phyloP scores from a whole-genome alignment of 2,329 filamentous ascomycete genomes.

The Exophiala xenobiotica region DNA sequence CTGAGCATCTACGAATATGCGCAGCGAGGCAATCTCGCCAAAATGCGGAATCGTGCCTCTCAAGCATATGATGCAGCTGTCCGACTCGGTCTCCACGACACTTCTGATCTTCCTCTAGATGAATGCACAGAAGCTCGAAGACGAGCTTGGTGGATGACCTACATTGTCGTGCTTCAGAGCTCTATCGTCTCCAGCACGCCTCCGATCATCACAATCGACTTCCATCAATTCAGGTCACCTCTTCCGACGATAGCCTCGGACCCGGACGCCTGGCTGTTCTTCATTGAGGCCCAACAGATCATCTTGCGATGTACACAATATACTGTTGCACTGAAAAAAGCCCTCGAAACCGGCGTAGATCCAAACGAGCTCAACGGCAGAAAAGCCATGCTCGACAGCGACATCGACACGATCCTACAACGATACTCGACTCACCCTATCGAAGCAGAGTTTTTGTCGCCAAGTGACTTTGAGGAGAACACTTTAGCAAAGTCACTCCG shows the following conservation, averaged over 20 bases:
- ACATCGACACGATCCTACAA: neutral
- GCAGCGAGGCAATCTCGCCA: conserved; percentile 13
- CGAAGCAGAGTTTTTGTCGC: neutral
- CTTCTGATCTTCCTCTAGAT: neutral
- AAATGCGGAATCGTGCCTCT: conserved; percentile 17
- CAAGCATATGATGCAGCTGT: conserved; percentile 16
- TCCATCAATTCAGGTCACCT: neutral
- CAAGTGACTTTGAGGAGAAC: conserved; percentile 2
- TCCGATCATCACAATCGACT: conserved; percentile 12
- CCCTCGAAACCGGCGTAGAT: conserved; percentile 3
- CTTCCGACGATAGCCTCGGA: conserved; percentile 9
- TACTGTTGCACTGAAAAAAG: conserved; percentile 12
- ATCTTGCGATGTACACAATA: conserved; percentile 14
- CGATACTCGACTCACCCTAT: neutral
- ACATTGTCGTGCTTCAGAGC: conserved; percentile 7
- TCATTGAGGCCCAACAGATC: conserved; percentile 13
- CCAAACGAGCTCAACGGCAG: neutral
- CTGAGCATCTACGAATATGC: conserved; percentile 16
- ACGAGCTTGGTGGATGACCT: conserved; percentile 20
- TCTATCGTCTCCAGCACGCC: conserved; percentile 11
- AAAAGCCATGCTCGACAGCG: conserved; percentile 7
- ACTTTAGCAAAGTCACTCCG: conserved; percentile 8
- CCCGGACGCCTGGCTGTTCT: conserved; percentile 9
- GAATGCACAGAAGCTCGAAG: conserved; percentile 11
- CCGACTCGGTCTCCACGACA: conserved; percentile 10